Base-by-base conservation (phyloP, 768 basidiomycete genomes). In the Calocybe gangraenosa region DNA sequence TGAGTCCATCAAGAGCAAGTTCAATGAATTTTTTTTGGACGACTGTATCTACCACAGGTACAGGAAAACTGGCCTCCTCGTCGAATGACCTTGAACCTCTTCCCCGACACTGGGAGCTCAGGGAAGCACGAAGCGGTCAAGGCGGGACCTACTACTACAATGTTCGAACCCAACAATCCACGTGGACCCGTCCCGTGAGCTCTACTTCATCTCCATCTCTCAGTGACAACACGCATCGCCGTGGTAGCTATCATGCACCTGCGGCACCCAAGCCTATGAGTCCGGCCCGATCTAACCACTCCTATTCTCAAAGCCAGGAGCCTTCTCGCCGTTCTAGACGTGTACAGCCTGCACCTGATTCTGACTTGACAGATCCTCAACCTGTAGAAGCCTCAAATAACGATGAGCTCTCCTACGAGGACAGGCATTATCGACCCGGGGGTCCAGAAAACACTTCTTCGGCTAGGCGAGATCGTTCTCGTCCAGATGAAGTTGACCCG, bases 361-460 rank as follows among this genome's bases (percentile, higher is more conserved):
- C 56, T 47, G 57, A 57, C 25, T 40, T 31, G 35, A 25, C 45
- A 50, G 55, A 56, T 47, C 34, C 46, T 34, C 30, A 53, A 18
- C 38, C 35, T 22, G 28, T 42, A 45, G 61, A 45, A 32, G 43
- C 44, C 23, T 22, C 48, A 49, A 54, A 53, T 28, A 44, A 55
- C 28, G 58, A 61, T 40, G 60, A 56, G 37, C 68, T 83, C 44
- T 73, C 78, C 14, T 79, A 74, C 44, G 67, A 75, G 46, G 84
- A 84, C 58, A 75, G 84, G 21, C 80, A 84, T 59, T 85, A 86
- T 59, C 76, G 81, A 38, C 81, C 82, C 25, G 68, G 59, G 17
- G 68, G 57, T 19, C 50, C 53, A 10, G 58, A 54, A 33, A 36
- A 44, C 33, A 17, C 48, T 42, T 28, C 49, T 41, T 46, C 47